Evolutionary conservation across 139 green algal species (phyloP), one percentile per base, ranked within the genome.

Genomic region (Tetradesmus obliquus): DNA sequence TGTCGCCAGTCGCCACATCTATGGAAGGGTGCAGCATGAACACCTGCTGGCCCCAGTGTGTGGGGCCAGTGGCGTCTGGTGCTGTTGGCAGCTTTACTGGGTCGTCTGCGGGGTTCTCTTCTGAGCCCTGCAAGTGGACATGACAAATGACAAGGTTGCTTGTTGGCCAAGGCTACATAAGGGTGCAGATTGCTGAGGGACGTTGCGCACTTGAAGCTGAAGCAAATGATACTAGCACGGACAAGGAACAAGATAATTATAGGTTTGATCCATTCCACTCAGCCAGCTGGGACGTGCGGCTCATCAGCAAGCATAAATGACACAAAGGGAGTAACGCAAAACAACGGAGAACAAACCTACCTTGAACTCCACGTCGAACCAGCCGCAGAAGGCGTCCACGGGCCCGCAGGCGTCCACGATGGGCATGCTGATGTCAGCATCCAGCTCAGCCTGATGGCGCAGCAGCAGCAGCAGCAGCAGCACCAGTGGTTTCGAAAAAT

Each of bases 31-130:
- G 91, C 66, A 99, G 81, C 60, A 95, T 95, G 94, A 99, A 99
- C 13, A 91, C 96, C 93, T 97, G 95, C 92, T 99, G 98, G 22
- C 98, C 98, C 98, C 98, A 99, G 94, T 99, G 98, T 3, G 98
- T 99, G 72, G 95, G 94, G 24, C 97, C 95, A 5, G 93, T 97
- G 2, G 95, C 92, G 92, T 99, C 98, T 20, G 98, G 98, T 13
- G 96, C 97, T 5, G 98, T 99, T 51, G 92, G 96, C 6, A 99
- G 94, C 85, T 93, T 91, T 32, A 99, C 96, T 9, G 92, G 88
- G 22, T 93, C 87, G 80, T 97, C 94, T 4, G 96, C 89, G 0
- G 98, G 96, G 91, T 97, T 96, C 90, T 94, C 88, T 7, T 88
- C 85, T 6, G 66, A 76, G 66, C 66, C 55, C 81, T 92, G 92